These are phyloP conservation scores for Bathelium albidoporum DNA, from an alignment of 495 filamentous ascomycete genomes.

Conservation along the genomic window DNA sequence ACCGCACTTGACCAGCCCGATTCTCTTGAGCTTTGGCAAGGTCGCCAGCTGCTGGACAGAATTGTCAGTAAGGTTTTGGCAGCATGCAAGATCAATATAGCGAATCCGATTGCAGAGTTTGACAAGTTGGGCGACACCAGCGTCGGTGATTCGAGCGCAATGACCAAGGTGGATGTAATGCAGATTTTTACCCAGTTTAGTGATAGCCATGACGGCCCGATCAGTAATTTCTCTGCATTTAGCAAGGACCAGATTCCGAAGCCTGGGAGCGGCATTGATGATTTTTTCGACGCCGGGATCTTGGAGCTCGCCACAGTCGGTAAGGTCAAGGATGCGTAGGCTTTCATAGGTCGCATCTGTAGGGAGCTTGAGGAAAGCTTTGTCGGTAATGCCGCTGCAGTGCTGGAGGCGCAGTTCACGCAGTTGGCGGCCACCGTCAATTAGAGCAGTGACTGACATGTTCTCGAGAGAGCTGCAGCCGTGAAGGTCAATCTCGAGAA, in stretches of 20 bases:
- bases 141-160: constrained; percentile 81
- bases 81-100: constrained; percentile 96
- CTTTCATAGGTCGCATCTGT: constrained; percentile 60
- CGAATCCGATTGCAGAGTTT: constrained; percentile 83
- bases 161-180: constrained; percentile 96
- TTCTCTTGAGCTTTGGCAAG: constrained; percentile 84
- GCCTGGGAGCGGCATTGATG: constrained; percentile 70
- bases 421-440: constrained; percentile 65
- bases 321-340: constrained; percentile 88
- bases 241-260: constrained; percentile 85
- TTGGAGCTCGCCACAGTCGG: constrained; percentile 68
- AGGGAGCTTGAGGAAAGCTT: constrained; percentile 76
- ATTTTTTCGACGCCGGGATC: constrained; percentile 84
- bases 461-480: constrained; percentile 73
- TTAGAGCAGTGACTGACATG: constrained; percentile 64
- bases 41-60: constrained; percentile 78
- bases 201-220: constrained; percentile 74
- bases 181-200: constrained; percentile 83
- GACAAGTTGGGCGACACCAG: constrained; percentile 71
- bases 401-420: constrained; percentile 80
- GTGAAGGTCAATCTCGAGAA: constrained; percentile 93
- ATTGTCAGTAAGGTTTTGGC: constrained; percentile 73
- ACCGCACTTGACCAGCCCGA: constrained; percentile 89
- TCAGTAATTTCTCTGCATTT: constrained; percentile 93
- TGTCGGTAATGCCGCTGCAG: constrained; percentile 72